Evolutionary conservation across 1,139 yeast genomes (phyloP).

Genomic region (Debaryomycetaceae sp.): DNA sequence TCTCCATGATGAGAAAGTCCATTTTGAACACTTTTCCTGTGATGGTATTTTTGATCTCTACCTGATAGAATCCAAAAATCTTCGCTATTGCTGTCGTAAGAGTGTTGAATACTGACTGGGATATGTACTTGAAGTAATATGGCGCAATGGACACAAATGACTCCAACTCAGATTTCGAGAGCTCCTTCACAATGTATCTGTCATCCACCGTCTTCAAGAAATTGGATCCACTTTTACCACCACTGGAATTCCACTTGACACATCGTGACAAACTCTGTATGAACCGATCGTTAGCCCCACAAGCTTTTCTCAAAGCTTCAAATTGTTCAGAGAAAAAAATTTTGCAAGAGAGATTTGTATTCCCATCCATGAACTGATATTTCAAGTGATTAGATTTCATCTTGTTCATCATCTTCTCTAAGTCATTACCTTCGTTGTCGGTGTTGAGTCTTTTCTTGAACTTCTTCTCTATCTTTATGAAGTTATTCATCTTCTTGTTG

Average conservation of each 20-base stretch:
- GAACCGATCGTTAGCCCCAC: slow-evolving; percentile 73
- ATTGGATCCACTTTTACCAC: slow-evolving; percentile 95
- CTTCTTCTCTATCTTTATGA: slow-evolving; percentile 42
- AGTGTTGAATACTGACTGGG: slow-evolving; percentile 92
- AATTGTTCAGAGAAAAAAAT: slow-evolving; percentile 95
- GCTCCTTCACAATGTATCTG: slow-evolving; percentile 82
- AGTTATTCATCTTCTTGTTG: slow-evolving; percentile 35
- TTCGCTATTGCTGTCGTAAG: slow-evolving; percentile 92
- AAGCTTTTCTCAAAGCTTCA: slow-evolving; percentile 84
- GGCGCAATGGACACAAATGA: slow-evolving; percentile 96
- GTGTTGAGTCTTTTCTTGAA: slow-evolving; percentile 31
- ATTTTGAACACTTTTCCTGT: slow-evolving; percentile 76
- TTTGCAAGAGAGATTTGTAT: slow-evolving; percentile 82
- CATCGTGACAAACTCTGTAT: slow-evolving; percentile 91
- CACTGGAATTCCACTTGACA: slow-evolving; percentile 91
- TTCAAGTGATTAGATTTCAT: slow-evolving; percentile 86
- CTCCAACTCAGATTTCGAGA: slow-evolving; percentile 84
- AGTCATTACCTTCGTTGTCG: slow-evolving; percentile 20
- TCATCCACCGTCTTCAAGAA: slow-evolving; percentile 91
- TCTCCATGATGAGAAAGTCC: slow-evolving; percentile 96
- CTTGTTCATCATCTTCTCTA: slow-evolving; percentile 73
- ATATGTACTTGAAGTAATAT: slow-evolving; percentile 91
- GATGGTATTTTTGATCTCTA: slow-evolving; percentile 74
- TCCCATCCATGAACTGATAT: slow-evolving; percentile 86
- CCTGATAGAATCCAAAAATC: slow-evolving; percentile 92